phyloP scores from a whole-genome alignment of 768 basidiomycete species.

The Pholiota molesta region DNA sequence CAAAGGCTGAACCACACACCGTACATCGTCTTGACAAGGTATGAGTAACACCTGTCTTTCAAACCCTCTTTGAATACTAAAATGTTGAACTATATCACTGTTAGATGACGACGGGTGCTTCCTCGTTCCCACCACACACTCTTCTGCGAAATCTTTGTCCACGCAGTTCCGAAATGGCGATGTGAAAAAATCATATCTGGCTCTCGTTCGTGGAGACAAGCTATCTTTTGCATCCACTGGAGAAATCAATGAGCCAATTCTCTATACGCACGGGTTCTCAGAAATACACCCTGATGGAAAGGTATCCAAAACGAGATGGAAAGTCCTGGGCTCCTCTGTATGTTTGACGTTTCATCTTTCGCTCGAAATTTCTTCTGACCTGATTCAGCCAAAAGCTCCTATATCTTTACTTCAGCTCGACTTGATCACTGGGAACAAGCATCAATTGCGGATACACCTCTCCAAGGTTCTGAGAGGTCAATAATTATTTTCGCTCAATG shows the following conservation, averaged over 20 bases:
- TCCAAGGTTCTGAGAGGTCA: conserved; percentile 52
- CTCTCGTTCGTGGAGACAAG: conserved; percentile 57
- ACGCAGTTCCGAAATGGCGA: conserved; percentile 53
- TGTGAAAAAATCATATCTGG: conserved; percentile 64
- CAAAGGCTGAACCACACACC: conserved; percentile 38
- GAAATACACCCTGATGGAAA: conserved; percentile 36
- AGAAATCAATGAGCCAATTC: conserved; percentile 39
- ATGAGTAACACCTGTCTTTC: conserved; percentile 4
- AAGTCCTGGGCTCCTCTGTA: conserved; percentile 60
- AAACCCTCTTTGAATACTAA: not conserved
- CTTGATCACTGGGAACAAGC: conserved; percentile 66
- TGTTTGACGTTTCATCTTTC: conserved; percentile 18
- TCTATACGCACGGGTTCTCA: conserved; percentile 50
- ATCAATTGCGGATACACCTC: conserved; percentile 71
- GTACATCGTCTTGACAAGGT: conserved; percentile 76
- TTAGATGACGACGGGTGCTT: conserved; percentile 69
- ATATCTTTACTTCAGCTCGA: conserved; percentile 59
- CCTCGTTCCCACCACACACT: conserved; percentile 50
- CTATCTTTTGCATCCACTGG: conserved; percentile 47
- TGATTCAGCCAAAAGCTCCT: conserved; percentile 41
- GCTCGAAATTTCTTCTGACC: conserved; percentile 12
- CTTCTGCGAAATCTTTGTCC: conserved; percentile 49
- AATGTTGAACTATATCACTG: not conserved
- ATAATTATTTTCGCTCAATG: conserved; percentile 13
- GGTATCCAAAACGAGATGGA: conserved; percentile 57